These are phyloP conservation scores for Calocybe gambosa DNA, from an alignment of 1,284 basidiomycete genomes.

Conservation along the genomic window DNA sequence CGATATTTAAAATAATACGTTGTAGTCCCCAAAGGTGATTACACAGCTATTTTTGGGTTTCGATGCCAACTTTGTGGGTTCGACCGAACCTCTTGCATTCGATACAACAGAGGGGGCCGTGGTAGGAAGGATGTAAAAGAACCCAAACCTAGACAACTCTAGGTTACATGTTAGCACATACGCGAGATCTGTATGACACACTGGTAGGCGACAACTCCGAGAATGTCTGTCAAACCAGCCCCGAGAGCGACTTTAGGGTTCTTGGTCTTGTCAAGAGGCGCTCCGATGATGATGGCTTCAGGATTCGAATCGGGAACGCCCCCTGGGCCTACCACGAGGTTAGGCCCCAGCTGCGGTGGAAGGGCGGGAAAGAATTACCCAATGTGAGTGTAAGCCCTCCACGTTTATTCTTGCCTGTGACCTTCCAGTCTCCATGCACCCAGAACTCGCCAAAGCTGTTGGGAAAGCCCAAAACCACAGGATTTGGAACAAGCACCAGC, in stretches of 20 bases:
- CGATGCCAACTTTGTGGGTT: conserved; percentile 35
- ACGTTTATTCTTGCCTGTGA: conserved; percentile 49
- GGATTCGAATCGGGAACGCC: conserved; percentile 52
- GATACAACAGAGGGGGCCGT: conserved; percentile 46
- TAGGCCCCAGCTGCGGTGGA: background rate
- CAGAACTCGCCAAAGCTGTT: conserved; percentile 54
- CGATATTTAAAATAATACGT: conserved; percentile 27
- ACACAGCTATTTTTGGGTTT: conserved; percentile 33
- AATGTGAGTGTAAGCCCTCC: conserved; percentile 53
- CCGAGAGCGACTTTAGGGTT: conserved; percentile 48
- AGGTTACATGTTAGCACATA: background rate
- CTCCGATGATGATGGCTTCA: conserved; percentile 48
- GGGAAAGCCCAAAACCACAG: conserved; percentile 44
- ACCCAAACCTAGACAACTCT: conserved; percentile 34
- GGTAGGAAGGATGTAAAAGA: conserved; percentile 50
- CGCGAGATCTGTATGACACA: conserved; percentile 20
- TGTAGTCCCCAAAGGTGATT: conserved; percentile 59
- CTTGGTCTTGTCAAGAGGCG: conserved; percentile 49
- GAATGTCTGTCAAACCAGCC: conserved; percentile 42
- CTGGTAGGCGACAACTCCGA: conserved; percentile 52
- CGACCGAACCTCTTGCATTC: conserved; percentile 27
- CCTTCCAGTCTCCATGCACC: conserved; percentile 54
- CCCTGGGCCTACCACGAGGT: conserved; percentile 30
- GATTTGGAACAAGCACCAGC: conserved; percentile 49
- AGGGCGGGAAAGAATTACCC: conserved; percentile 24